phyloP scores from a whole-genome alignment of 805 yeast species.

The Candida succiphila region DNA sequence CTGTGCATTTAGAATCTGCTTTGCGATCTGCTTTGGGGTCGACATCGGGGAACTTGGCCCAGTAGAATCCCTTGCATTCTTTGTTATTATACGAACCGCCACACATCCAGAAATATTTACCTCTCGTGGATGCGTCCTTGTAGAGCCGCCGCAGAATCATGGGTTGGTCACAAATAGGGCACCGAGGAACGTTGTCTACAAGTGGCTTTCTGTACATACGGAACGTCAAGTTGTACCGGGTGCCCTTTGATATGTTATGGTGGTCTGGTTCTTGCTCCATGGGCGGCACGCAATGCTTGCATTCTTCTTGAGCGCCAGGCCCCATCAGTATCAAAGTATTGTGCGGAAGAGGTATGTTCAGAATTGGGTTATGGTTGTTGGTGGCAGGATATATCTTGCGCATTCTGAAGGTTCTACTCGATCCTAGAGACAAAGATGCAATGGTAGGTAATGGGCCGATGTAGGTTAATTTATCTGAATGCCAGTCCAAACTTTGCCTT shows the following conservation, averaged over 20 bases:
- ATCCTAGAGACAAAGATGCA: constrained; percentile 61
- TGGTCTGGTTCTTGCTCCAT: constrained; percentile 25
- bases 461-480: constrained; percentile 63
- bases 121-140: constrained; percentile 34
- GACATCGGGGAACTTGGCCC: constrained; percentile 33
- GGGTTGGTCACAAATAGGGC: constrained; percentile 27
- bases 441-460: constrained; percentile 66
- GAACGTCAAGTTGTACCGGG: constrained; percentile 57
- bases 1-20: background rate
- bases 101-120: constrained; percentile 63
- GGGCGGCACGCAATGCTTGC: constrained; percentile 49
- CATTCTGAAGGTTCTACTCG: constrained; percentile 57
- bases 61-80: constrained; percentile 39
- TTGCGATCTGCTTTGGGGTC: background rate
- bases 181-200: constrained; percentile 27
- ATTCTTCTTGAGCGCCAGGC: constrained; percentile 72
- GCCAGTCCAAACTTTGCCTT: constrained; percentile 55
- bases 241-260: constrained; percentile 38
- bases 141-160: constrained; percentile 51
- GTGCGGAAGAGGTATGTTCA: constrained; percentile 55
- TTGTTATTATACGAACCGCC: constrained; percentile 31
- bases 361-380: constrained; percentile 23
- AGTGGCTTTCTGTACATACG: constrained; percentile 39
- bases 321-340: constrained; percentile 65
- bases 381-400: constrained; percentile 27